Evolutionary conservation across 2,329 filamentous ascomycete genomes (phyloP), one percentile per base, ranked within the genome.

Genomic region (Diaporthe vaccinii): DNA sequence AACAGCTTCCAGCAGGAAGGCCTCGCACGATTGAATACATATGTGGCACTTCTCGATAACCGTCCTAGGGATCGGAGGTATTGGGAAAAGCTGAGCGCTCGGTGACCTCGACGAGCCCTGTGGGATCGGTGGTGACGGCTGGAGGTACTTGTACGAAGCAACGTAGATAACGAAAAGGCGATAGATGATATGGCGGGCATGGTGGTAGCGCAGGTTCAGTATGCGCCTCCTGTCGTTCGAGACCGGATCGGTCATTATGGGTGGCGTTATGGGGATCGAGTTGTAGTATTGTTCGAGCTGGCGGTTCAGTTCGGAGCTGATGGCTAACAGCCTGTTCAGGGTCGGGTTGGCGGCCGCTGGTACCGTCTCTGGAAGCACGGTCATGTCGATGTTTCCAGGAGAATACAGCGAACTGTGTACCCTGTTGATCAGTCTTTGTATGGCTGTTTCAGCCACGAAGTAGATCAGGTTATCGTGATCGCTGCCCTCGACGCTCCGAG

Each of bases 191-290:
- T 94, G 93, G 28, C 88, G 87, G 1, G 91, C 92, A 73, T 92
- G 92, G 79, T 93, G 94, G 80, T 94, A 95, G 79, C 94, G 94
- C 7, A 91, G 91, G 53, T 93, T 89, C 78, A 95, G 86, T n/a
- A 93, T 91, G 41, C 88, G 86, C 51, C 93, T 91, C 75, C 94
- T 92, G 75, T 94, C 89, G 3, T 84, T 83, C 1, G 91, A 85
- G 12, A 91, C 89, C 2, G 85, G 84, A 61, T 93, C 89, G 1
- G 82, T 80, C 68, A 93, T 91, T 17, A 89, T 82, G 0, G 78
- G 78, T 87, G 93, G 94, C 73, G 82, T 80, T 10, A 84, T 74
- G 2, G 84, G 84, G 39, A 84, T 85, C 9, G 82, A 82, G 46
- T 77, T 75, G 71, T 85, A 84, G 83, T 83, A 85, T 73, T 82